phyloP scores from a whole-genome alignment of 2,329 filamentous ascomycete species.

The Macroventuria anomochaeta region DNA sequence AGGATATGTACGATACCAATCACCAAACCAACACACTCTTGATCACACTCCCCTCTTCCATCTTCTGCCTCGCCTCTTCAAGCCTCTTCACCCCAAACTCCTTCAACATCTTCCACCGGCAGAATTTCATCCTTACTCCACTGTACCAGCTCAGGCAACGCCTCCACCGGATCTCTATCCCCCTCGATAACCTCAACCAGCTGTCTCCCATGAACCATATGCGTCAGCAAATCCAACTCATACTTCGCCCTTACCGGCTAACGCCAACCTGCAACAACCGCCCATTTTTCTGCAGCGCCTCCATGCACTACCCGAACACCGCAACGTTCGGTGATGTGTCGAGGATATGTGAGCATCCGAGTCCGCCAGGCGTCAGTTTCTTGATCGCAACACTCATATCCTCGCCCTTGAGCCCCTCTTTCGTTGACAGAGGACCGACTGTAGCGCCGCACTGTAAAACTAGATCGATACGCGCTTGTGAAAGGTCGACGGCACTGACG shows the following conservation, averaged over 20 bases:
- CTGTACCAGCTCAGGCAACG: slow-evolving; percentile 22
- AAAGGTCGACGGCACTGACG: slow-evolving; percentile 49
- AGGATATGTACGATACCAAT: too few relatives aligned
- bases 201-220: slow-evolving; percentile 22
- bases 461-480: slow-evolving; percentile 42
- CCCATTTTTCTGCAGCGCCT: slow-evolving; percentile 25
- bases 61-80: slow-evolving; percentile 19
- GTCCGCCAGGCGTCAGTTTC: slow-evolving; percentile 27
- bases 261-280: slow-evolving; percentile 23
- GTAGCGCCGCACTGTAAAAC: slow-evolving; percentile 47
- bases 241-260: slow-evolving; percentile 25
- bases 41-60: slow-evolving; percentile 24
- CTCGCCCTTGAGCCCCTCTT: slow-evolving; percentile 15
- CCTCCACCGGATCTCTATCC: slow-evolving; percentile 22
- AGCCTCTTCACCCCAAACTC: slow-evolving; percentile 18
- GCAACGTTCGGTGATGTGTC: slow-evolving; percentile 21
- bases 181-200: slow-evolving; percentile 25
- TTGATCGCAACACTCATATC: slow-evolving; percentile 47
- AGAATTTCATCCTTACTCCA: slow-evolving; percentile 18
- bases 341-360: slow-evolving; percentile 22
- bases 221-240: slow-evolving; percentile 22
- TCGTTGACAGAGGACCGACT: slow-evolving; percentile 13
- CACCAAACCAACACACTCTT: slow-evolving; percentile 24
- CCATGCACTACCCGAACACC: slow-evolving; percentile 22
- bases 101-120: slow-evolving; percentile 23